Percentiles rank a stretch among this genome's conserved stretches.
phyloP scores from a whole-genome alignment of 345 rosid species.

The Boechera divaricarpa region DNA sequence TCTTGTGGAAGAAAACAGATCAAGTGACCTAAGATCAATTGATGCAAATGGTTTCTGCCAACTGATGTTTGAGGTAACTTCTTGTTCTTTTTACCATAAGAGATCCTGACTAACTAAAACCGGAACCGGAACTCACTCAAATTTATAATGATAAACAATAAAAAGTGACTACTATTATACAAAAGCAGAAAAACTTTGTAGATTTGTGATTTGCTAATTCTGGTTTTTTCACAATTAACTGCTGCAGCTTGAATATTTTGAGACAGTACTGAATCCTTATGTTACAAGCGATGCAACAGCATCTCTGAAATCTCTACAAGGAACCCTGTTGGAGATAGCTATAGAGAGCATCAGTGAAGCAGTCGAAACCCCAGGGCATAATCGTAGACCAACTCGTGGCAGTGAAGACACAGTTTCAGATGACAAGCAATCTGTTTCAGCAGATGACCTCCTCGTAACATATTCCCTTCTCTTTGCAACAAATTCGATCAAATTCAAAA shows the following conservation, averaged over 20 bases:
- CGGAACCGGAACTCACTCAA: neutral
- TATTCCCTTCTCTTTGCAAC: neutral
- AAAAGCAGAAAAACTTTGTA: conserved; percentile 7
- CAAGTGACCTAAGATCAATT: conserved; percentile 64
- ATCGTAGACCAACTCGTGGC: conserved; percentile 87
- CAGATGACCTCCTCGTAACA: conserved; percentile 93
- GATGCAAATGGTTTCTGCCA: conserved; percentile 98
- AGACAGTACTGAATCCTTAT: conserved; percentile 79
- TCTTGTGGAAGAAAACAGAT: conserved; percentile 75
- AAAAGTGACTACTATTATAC: neutral
- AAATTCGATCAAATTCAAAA: neutral
- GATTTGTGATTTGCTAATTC: conserved; percentile 20
- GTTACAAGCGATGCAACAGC: conserved; percentile 82
- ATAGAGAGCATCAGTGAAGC: conserved; percentile 72
- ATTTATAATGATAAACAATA: neutral
- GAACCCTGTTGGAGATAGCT: conserved; percentile 84
- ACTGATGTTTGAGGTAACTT: conserved; percentile 91
- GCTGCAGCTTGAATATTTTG: conserved; percentile 95
- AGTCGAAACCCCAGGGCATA: conserved; percentile 70
- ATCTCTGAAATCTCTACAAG: conserved; percentile 83
- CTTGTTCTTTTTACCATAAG: conserved; percentile 13
- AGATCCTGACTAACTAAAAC: neutral
- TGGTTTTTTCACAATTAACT: conserved; percentile 25
- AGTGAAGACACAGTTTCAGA: conserved; percentile 89
- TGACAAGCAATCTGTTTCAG: conserved; percentile 82